A percentile compares a stretch with the other conserved stretches of the same genome.
Evolutionary conservation across 2,329 filamentous ascomycete species (phyloP).

Genomic region (Epicoccum nigrum): DNA sequence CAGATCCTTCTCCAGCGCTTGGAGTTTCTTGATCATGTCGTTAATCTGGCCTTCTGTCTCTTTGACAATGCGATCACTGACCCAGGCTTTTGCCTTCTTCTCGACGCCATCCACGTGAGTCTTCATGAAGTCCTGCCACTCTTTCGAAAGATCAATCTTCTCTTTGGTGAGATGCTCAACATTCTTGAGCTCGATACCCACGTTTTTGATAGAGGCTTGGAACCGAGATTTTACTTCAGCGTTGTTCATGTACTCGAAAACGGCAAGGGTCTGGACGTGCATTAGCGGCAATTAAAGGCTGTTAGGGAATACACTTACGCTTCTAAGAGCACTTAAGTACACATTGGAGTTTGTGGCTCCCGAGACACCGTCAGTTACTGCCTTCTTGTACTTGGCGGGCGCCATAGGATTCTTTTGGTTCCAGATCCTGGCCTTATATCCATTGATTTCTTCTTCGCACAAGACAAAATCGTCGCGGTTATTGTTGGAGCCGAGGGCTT

Average conservation of each 20-base stretch:
- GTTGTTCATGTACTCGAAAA: background rate
- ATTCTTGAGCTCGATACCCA: background rate
- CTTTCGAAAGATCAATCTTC: background rate
- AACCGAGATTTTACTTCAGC: background rate
- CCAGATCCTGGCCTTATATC: constrained; percentile 1
- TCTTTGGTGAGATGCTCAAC: background rate
- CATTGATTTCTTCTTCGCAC: constrained; percentile 2
- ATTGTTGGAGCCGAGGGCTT: background rate
- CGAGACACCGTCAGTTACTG: background rate
- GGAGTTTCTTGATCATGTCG: background rate
- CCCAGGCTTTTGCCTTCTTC: background rate
- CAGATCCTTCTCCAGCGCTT: background rate
- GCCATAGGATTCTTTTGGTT: background rate
- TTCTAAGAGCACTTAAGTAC: constrained; percentile 3
- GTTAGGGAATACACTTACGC: background rate
- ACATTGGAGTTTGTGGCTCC: background rate
- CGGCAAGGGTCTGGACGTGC: background rate
- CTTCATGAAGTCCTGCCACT: background rate
- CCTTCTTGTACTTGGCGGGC: background rate
- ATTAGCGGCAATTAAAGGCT: background rate
- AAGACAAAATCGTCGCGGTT: constrained; percentile 7
- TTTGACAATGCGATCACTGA: background rate
- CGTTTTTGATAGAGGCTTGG: background rate
- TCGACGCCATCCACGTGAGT: background rate
- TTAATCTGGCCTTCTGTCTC: background rate